These are phyloP conservation scores for Quercus cerris DNA, from an alignment of 306 rosid species.

Conservation along the genomic window DNA sequence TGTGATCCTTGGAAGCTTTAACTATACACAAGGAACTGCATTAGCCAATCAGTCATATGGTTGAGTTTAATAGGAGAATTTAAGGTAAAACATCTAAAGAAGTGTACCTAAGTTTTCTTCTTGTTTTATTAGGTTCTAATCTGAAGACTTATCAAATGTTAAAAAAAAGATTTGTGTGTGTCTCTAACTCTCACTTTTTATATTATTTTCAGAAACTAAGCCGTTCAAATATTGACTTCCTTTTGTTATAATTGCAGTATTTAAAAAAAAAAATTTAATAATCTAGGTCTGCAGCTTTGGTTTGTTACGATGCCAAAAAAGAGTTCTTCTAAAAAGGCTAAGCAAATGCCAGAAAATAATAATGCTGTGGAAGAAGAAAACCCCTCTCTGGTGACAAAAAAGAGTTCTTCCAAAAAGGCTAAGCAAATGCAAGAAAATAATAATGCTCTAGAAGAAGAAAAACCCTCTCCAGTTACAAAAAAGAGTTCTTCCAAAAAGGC, in stretches of 20 bases:
- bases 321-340: neutral
- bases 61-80: too few species aligned
- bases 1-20: too few species aligned
- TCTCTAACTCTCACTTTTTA: neutral
- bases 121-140: too few species aligned
- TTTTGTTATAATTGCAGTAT: neutral
- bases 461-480: slow-evolving; percentile 16
- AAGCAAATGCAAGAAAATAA: slow-evolving; percentile 21
- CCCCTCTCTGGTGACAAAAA: slow-evolving; percentile 12
- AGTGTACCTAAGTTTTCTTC: too few species aligned
- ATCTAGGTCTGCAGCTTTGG: neutral
- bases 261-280: neutral
- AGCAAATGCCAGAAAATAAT: slow-evolving; percentile 19
- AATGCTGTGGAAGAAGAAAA: slow-evolving; percentile 31
- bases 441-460: slow-evolving; percentile 30
- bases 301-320: neutral
- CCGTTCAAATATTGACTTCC: neutral
- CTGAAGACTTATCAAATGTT: too few species aligned
- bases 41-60: too few species aligned
- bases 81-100: too few species aligned
- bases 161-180: too few species aligned
- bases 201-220: neutral
- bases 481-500: neutral
- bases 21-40: too few species aligned
- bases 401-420: neutral